Conservation (phyloP, 495 filamentous ascomycete species). For the Eremomyces bilateralis region DNA sequence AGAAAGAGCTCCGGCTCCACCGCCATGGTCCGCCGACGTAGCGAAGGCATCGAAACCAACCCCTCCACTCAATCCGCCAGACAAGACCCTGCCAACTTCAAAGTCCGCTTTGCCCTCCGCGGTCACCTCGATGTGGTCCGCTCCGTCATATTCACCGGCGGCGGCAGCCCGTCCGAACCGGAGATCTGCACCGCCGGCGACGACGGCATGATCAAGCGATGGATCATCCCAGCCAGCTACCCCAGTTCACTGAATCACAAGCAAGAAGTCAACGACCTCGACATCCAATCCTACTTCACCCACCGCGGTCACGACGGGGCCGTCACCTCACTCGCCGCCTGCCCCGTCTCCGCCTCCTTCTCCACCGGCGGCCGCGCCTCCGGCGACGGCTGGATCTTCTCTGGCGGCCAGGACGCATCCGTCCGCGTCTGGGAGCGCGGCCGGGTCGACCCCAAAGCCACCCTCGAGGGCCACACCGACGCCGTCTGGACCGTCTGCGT, state of each 20-base stretch:
- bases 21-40: slow-evolving; percentile 34
- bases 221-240: slow-evolving; percentile 72
- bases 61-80: slow-evolving; percentile 21
- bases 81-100: slow-evolving; percentile 52
- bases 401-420: slow-evolving; percentile 82
- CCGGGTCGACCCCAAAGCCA: slow-evolving; percentile 84
- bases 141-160: slow-evolving; percentile 86
- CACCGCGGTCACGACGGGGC: slow-evolving; percentile 80
- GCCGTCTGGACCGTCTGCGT: slow-evolving; percentile 92
- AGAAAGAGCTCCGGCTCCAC: slow-evolving; percentile 47
- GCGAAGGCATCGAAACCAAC: slow-evolving; percentile 29
- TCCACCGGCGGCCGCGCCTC: slow-evolving; percentile 65
- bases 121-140: slow-evolving; percentile 88
- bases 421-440: slow-evolving; percentile 89
- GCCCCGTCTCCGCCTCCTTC: slow-evolving; percentile 64
- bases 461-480: slow-evolving; percentile 82
- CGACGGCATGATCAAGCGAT: slow-evolving; percentile 86
- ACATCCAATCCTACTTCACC: slow-evolving; percentile 82
- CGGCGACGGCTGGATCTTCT: slow-evolving; percentile 95
- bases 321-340: slow-evolving; percentile 74
- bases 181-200: slow-evolving; percentile 95
- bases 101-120: slow-evolving; percentile 74
- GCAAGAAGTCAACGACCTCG: slow-evolving; percentile 45
- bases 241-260: slow-evolving; percentile 31
- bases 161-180: slow-evolving; percentile 79